phyloP scores from a whole-genome alignment of 495 filamentous ascomycete species.

The Pyronema domesticum region DNA sequence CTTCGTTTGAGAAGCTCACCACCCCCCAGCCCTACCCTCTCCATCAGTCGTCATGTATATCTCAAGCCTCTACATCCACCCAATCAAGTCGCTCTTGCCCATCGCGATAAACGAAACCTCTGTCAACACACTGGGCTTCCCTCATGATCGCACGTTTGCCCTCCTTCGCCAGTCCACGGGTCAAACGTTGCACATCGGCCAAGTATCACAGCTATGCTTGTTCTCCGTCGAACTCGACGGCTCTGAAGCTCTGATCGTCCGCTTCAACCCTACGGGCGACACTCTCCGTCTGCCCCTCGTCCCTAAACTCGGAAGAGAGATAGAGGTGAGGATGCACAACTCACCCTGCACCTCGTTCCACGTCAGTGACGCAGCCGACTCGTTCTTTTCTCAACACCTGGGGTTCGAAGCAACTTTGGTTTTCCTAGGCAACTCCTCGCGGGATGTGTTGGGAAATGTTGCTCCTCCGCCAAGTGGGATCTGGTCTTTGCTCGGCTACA shows the following conservation, averaged over 20 bases:
- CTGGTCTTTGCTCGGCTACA: background rate
- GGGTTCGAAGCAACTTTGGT: slow-evolving; percentile 9
- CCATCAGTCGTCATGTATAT: slow-evolving; percentile 8
- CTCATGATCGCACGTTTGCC: slow-evolving; percentile 65
- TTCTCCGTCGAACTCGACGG: slow-evolving; percentile 1
- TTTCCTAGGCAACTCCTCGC: slow-evolving; percentile 10
- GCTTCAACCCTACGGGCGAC: slow-evolving; percentile 3
- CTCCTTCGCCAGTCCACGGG: slow-evolving; percentile 35
- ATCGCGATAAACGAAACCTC: slow-evolving; percentile 37
- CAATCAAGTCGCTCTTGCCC: slow-evolving; percentile 68
- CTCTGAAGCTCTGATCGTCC: background rate
- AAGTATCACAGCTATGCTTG: slow-evolving; percentile 12
- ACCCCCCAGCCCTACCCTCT: background rate
- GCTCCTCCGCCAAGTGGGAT: background rate
- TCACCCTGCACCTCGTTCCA: slow-evolving; percentile 9
- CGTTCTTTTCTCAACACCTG: slow-evolving; percentile 13
- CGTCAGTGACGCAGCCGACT: slow-evolving; percentile 7
- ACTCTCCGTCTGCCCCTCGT: slow-evolving; percentile 5
- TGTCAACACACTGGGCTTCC: slow-evolving; percentile 49
- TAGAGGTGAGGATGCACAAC: slow-evolving; percentile 9
- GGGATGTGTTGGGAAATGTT: slow-evolving; percentile 12
- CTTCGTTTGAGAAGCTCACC: background rate
- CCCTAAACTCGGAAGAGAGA: background rate
- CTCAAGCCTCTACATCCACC: slow-evolving; percentile 52
- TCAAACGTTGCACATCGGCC: slow-evolving; percentile 19